Base-by-base conservation (phyloP, 1,284 basidiomycete genomes). In the Malassezia nana region DNA sequence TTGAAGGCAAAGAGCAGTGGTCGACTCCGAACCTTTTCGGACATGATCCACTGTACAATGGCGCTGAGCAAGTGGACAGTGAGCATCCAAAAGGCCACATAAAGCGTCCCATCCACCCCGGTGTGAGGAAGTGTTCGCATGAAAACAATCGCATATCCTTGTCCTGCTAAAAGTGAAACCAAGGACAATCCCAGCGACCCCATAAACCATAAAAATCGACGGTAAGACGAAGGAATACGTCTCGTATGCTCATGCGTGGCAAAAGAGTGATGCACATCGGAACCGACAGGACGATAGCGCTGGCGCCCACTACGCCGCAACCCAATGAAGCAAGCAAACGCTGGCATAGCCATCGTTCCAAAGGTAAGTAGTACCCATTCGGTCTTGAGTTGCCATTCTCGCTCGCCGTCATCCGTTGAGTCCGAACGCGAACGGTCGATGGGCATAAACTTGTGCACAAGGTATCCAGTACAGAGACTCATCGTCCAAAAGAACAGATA, bases 121-220 rank as follows among this genome's bases (percentile, higher is more conserved):
- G 77, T 78, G 61, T 81, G 80, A 20, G 80, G 80, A 4, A 81
- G 62, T 0, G 80, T 81, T 8, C 74, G 75, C 4, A 81, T 72
- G 61, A 78, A 81, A 16, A 80, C 69, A 41, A 76, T 78, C 1
- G 80, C 78, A 58, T 80, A 81, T 53, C 76, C 79, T 68, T 81
- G 80, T 5, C 80, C 80, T n/a, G 77, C 76, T n/a, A 81, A 73
- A 8, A 81, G 69, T 0, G 79, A 76, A 49, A 79, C 74, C n/a
- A 78, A 74, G 22, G 78, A 78, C 4, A 80, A 75, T 1, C 75
- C 76, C n/a, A 81, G 69, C 25, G 76, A 77, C 2, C 74, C 70
- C 72, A 80, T 77, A 69, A 81, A 81, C 80, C 79, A 81, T 12
- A 80, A 66, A 63, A 80, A 81, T 6, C 80, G 75, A 13, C 76